Percentiles rank a stretch among this genome's conserved stretches.
Conservation (phyloP, 2,329 filamentous ascomycete species). For the Hysterium pulicare region DNA sequence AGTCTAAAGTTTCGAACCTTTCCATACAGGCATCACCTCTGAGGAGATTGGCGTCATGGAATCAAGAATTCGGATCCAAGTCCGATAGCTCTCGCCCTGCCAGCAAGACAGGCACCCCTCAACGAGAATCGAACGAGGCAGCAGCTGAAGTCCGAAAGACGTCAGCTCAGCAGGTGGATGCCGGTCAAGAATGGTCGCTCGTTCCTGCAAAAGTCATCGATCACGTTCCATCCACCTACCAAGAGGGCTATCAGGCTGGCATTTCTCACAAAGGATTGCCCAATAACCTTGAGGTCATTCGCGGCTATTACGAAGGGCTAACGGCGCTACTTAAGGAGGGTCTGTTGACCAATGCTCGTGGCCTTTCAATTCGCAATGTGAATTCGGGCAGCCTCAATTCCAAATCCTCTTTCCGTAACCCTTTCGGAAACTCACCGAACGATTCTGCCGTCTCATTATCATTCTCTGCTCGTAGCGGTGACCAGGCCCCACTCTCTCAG, state of each 20-base stretch:
- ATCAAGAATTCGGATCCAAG: conserved; percentile 27
- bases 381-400: conserved; percentile 12
- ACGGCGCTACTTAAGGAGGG: conserved; percentile 25
- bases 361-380: conserved; percentile 10
- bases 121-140: not conserved
- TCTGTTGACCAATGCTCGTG: conserved; percentile 12
- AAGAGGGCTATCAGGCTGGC: conserved; percentile 37
- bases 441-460: conserved; percentile 29
- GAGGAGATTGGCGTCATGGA: conserved; percentile 28
- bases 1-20: not conserved
- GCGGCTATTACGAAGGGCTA: conserved; percentile 33
- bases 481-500: conserved; percentile 12
- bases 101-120: conserved; percentile 5
- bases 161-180: conserved; percentile 15
- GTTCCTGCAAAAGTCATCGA: conserved; percentile 14
- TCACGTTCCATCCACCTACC: conserved; percentile 31
- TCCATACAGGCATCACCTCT: conserved; percentile 10
- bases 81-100: conserved; percentile 13
- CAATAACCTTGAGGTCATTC: conserved; percentile 28
- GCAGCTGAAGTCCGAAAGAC: conserved; percentile 4
- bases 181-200: conserved; percentile 22
- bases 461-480: conserved; percentile 12
- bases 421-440: conserved; percentile 20
- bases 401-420: conserved; percentile 22
- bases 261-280: conserved; percentile 34